Conservation (phyloP, 2,329 filamentous ascomycete genomes). For the Cladobotryum mycophilum region DNA sequence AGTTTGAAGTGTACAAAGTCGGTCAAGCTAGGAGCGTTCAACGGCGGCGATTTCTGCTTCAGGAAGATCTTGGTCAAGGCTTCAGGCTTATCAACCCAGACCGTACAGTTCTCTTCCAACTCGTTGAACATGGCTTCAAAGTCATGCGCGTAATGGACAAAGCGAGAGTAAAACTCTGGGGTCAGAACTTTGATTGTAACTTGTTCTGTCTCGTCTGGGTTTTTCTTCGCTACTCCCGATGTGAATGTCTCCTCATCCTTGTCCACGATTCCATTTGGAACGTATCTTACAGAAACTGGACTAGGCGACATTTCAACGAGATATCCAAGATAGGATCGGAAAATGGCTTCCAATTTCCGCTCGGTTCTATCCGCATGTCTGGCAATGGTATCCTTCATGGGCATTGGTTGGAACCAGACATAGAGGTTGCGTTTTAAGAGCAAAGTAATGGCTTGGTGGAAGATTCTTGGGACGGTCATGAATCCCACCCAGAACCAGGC, state of each 20-base stretch:
- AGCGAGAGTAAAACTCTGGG: slow-evolving; percentile 61
- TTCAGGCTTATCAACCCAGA: slow-evolving; percentile 50
- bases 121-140: slow-evolving; percentile 58
- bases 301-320: slow-evolving; percentile 42
- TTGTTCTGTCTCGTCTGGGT: slow-evolving; percentile 22
- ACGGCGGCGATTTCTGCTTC: slow-evolving; percentile 30
- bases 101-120: slow-evolving; percentile 50
- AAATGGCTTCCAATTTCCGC: slow-evolving; percentile 37
- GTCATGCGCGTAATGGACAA: slow-evolving; percentile 56
- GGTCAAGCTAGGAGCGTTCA: slow-evolving; percentile 27
- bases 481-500: slow-evolving; percentile 64
- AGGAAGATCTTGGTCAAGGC: slow-evolving; percentile 42
- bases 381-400: slow-evolving; percentile 48
- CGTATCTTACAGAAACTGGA: slow-evolving; percentile 46
- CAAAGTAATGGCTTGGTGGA: slow-evolving; percentile 52
- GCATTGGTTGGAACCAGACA: slow-evolving; percentile 61
- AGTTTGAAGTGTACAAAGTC: slow-evolving; percentile 38
- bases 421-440: slow-evolving; percentile 52
- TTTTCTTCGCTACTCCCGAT: slow-evolving; percentile 23
- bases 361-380: slow-evolving; percentile 48
- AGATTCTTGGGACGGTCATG: slow-evolving; percentile 58
- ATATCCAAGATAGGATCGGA: slow-evolving; percentile 41
- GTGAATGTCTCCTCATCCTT: slow-evolving; percentile 31
- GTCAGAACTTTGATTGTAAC: slow-evolving; percentile 55
- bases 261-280: slow-evolving; percentile 41